Evolutionary conservation across 495 filamentous ascomycete genomes (phyloP).

Genomic region (Penicillium samsonianum): DNA sequence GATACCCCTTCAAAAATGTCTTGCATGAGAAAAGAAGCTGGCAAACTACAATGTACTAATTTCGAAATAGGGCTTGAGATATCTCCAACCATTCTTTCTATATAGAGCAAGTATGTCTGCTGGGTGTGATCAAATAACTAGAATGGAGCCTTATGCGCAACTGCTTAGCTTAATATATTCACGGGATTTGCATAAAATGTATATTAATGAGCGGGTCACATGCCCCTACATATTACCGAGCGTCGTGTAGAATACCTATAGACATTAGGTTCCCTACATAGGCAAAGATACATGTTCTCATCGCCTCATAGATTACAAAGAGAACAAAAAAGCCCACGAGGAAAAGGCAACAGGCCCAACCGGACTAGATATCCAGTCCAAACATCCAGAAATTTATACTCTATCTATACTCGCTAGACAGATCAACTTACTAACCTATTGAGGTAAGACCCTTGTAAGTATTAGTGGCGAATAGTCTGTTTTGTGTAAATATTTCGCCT

Average conservation of each 20-base stretch:
- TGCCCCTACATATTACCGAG: background rate
- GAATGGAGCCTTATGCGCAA: background rate
- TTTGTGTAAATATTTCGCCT: background rate
- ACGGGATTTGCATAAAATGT: background rate
- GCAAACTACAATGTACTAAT: background rate
- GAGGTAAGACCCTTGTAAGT: background rate
- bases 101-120: background rate
- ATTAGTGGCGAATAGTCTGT: background rate
- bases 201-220: background rate
- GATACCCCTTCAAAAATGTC: background rate
- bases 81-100: background rate
- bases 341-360: background rate
- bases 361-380: background rate
- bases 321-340: background rate
- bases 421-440: background rate
- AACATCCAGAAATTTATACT: background rate
- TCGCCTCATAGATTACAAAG: background rate
- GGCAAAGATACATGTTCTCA: too few relatives aligned
- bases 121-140: background rate
- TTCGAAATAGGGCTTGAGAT: background rate
- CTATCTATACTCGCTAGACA: background rate
- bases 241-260: too few relatives aligned
- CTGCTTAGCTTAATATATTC: background rate
- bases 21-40: background rate
- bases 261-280: too few relatives aligned